These are phyloP conservation scores for Rosa rugosa DNA, from an alignment of 306 rosid species.

Conservation along the genomic window DNA sequence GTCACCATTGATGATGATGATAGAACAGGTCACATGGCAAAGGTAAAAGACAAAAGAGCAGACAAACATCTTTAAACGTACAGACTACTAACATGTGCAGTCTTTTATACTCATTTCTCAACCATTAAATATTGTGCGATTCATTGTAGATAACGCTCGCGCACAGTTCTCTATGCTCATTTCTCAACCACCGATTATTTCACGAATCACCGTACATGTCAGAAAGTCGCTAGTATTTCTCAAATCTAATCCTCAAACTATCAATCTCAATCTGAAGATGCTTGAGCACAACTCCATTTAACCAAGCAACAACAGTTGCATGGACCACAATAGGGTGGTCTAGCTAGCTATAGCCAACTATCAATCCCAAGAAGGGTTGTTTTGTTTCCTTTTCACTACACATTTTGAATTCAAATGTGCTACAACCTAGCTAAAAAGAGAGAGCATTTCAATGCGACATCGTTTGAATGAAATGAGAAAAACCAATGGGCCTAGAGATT, in stretches of 20 bases:
- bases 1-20: slow-evolving; percentile 13
- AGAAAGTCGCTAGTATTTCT: neutral
- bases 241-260: neutral
- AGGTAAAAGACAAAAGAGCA: neutral
- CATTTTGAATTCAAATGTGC: slow-evolving; percentile 5
- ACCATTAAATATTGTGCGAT: neutral
- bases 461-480: neutral
- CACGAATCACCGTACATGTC: neutral
- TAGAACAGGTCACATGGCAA: slow-evolving; percentile 17
- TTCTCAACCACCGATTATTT: neutral
- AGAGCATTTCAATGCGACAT: neutral
- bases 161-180: neutral
- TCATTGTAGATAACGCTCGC: neutral
- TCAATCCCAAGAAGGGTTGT: neutral
- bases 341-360: neutral
- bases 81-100: neutral
- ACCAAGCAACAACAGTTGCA: neutral
- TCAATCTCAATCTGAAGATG: neutral
- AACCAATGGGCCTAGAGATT: neutral
- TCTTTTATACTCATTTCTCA: neutral
- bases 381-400: neutral
- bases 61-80: neutral
- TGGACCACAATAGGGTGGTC: slow-evolving; percentile 18
- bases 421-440: neutral
- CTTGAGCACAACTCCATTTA: neutral